Conservation (phyloP, 331 rosid genomes). For the Rosa hybrid region DNA sequence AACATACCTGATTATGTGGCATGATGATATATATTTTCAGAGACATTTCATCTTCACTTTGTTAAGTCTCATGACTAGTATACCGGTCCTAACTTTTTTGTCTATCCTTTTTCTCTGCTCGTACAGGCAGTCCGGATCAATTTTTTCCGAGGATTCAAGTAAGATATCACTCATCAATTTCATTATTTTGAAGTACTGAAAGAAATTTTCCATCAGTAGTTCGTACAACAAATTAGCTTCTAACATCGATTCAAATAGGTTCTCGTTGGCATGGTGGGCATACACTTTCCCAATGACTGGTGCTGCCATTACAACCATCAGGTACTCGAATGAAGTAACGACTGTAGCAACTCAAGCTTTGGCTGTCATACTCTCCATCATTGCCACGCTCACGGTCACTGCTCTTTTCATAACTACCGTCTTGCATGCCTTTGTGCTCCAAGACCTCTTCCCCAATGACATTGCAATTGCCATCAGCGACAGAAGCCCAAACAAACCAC, state of each 20-base stretch:
- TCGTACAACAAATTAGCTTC: not conserved
- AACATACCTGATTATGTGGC: not conserved
- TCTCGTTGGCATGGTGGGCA: slow-evolving; percentile 97
- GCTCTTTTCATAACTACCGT: slow-evolving; percentile 54
- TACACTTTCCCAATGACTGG: slow-evolving; percentile 98
- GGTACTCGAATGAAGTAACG: slow-evolving; percentile 69
- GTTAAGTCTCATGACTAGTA: not conserved
- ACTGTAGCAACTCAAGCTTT: slow-evolving; percentile 48
- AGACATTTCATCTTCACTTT: not conserved
- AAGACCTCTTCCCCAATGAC: slow-evolving; percentile 87
- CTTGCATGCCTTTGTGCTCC: slow-evolving; percentile 68
- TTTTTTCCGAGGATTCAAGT: slow-evolving; percentile 88
- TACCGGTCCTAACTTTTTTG: not conserved
- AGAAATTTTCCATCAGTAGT: not conserved
- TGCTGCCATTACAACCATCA: slow-evolving; percentile 82
- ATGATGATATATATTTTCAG: not conserved
- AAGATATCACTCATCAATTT: slow-evolving; percentile 21
- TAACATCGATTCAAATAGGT: slow-evolving; percentile 44
- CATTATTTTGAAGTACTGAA: not conserved
- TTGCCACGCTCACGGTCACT: slow-evolving; percentile 51
- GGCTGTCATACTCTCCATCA: slow-evolving; percentile 42
- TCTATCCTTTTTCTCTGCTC: slow-evolving; percentile 12
- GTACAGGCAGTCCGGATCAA: slow-evolving; percentile 81
- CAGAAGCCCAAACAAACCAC: slow-evolving; percentile 40
- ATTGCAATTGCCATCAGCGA: slow-evolving; percentile 87